These are phyloP conservation scores for Colletotrichum tropicale DNA, from an alignment of 2,329 filamentous ascomycete genomes.

Conservation along the genomic window DNA sequence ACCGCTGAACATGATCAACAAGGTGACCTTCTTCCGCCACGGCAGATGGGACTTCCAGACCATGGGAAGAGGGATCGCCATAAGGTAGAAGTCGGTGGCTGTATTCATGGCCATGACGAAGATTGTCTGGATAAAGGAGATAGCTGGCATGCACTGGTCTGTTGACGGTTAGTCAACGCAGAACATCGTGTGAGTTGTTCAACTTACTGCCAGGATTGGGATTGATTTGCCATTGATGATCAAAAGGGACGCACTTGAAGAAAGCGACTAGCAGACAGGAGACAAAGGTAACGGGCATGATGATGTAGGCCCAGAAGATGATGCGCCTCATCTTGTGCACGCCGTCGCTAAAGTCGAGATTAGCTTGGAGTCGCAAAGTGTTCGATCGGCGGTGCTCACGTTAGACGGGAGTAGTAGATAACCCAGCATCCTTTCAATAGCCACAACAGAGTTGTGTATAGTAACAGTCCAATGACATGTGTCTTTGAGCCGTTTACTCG, in stretches of 20 bases:
- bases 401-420: conserved; percentile 56
- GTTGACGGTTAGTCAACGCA: background rate
- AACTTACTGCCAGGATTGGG: conserved; percentile 28
- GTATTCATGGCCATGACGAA: conserved; percentile 18
- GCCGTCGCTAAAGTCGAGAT: background rate
- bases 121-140: conserved; percentile 1
- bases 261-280: conserved; percentile 38
- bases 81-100: conserved; percentile 1
- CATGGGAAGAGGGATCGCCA: conserved; percentile 9
- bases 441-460: conserved; percentile 57
- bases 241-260: conserved; percentile 44
- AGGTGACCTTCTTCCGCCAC: conserved; percentile 8
- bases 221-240: conserved; percentile 54
- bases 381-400: conserved; percentile 31
- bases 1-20: conserved; percentile 16
- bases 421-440: conserved; percentile 55
- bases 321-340: conserved; percentile 3
- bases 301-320: background rate
- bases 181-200: rapidly evolving
- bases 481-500: conserved; percentile 57
- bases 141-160: background rate
- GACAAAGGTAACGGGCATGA: conserved; percentile 8
- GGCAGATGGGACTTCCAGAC: conserved; percentile 7
- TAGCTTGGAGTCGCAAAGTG: background rate
- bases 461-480: conserved; percentile 54